These are phyloP conservation scores for Tagetes patula DNA, from an alignment of 129 eudicot genomes.

Conservation along the genomic window DNA sequence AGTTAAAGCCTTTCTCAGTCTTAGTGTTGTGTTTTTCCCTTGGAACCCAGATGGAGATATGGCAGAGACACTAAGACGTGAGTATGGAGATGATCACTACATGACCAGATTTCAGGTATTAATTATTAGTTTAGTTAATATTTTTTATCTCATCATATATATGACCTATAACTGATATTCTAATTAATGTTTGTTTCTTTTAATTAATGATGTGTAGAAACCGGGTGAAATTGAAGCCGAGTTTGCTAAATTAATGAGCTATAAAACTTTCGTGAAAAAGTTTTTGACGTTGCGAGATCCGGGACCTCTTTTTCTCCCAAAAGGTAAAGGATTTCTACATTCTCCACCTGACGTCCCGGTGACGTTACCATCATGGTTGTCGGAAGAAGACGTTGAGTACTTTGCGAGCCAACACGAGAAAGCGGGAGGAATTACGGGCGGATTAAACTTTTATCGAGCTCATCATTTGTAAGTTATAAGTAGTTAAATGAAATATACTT, in stretches of 20 bases:
- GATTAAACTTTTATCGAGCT: slow-evolving; percentile 68
- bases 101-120: too few species aligned
- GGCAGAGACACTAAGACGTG: too few species aligned
- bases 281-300: slow-evolving; percentile 44
- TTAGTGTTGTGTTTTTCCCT: slow-evolving; percentile 35
- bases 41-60: background rate
- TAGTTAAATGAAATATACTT: background rate
- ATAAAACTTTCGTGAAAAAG: slow-evolving; percentile 28
- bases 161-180: too few species aligned
- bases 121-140: too few species aligned
- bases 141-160: too few species aligned
- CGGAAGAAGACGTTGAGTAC: slow-evolving; percentile 55
- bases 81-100: too few species aligned
- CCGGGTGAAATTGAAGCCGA: slow-evolving; percentile 58
- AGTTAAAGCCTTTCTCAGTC: slow-evolving; percentile 35
- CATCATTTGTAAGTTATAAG: slow-evolving; percentile 46
- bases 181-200: background rate
- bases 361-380: slow-evolving; percentile 60
- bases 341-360: slow-evolving; percentile 21
- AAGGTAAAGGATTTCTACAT: slow-evolving; percentile 38
- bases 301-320: slow-evolving; percentile 40
- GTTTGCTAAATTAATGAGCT: slow-evolving; percentile 33
- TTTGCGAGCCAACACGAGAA: slow-evolving; percentile 39
- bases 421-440: slow-evolving; percentile 60
- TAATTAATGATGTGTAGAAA: background rate